Conservation (phyloP, 2,329 filamentous ascomycete species). For the Tolypocladium nubicola region DNA sequence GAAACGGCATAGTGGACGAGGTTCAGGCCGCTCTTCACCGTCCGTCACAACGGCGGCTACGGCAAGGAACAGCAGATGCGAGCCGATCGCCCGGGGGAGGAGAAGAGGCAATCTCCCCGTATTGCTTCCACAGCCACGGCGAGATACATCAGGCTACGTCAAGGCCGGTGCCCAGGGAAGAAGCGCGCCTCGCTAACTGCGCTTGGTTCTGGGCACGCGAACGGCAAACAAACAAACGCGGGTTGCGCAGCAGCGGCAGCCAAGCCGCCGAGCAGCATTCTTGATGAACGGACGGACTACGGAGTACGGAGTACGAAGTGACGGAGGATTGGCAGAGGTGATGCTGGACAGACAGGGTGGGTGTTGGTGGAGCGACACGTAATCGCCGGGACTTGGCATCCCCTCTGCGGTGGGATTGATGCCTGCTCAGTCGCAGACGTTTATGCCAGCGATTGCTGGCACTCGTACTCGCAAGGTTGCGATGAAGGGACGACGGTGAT, state of each 20-base stretch:
- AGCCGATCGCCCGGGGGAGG: background rate
- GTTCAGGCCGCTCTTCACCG: too few species aligned
- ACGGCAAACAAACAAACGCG: background rate
- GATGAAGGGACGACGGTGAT: too few species aligned
- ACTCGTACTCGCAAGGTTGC: too few species aligned
- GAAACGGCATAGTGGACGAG: background rate
- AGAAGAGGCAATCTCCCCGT: background rate
- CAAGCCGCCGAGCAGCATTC: background rate
- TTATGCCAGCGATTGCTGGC: background rate
- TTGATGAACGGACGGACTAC: background rate
- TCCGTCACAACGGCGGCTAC: background rate
- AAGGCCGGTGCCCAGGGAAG: background rate
- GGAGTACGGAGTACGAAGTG: too few species aligned
- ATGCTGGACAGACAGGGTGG: background rate
- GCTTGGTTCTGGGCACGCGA: background rate
- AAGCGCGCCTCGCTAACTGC: background rate
- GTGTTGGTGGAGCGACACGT: background rate
- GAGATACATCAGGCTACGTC: background rate
- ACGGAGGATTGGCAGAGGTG: background rate
- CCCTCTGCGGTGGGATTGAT: background rate
- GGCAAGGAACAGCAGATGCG: background rate
- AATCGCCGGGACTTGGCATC: background rate
- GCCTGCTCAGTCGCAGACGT: background rate
- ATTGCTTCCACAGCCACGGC: background rate
- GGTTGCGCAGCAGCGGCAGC: background rate